Evolutionary conservation across 768 basidiomycete genomes (phyloP).

Genomic region (Suillus lakei): DNA sequence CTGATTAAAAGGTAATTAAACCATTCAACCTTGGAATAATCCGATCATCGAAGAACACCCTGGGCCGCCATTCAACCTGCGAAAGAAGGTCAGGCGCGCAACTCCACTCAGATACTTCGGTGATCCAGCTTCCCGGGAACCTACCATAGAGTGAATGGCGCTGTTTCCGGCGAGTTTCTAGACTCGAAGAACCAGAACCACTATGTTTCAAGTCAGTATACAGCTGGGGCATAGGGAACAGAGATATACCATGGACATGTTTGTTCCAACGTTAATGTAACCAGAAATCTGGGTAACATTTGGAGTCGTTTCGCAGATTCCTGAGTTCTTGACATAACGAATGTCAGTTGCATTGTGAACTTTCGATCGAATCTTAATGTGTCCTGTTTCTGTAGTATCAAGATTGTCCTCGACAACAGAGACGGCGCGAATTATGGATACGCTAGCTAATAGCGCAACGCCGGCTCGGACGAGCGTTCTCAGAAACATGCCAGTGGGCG

Average conservation of each 20-base stretch:
- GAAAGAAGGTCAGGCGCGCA: neutral
- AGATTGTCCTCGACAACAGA: neutral
- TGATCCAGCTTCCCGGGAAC: neutral
- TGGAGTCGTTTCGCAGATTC: constrained; percentile 69
- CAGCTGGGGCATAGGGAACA: neutral
- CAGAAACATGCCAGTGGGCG: constrained; percentile 19
- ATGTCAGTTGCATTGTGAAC: constrained; percentile 36
- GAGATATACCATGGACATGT: constrained; percentile 59
- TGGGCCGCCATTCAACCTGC: constrained; percentile 63
- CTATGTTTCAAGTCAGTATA: constrained; percentile 39
- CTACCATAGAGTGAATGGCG: constrained; percentile 71
- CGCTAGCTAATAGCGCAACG: constrained; percentile 9
- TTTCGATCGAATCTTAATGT: constrained; percentile 22
- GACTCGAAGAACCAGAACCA: constrained; percentile 83
- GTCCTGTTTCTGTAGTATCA: neutral
- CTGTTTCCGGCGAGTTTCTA: constrained; percentile 58
- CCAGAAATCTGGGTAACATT: constrained; percentile 67
- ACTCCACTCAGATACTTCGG: neutral
- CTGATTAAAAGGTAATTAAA: neutral
- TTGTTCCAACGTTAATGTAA: constrained; percentile 59
- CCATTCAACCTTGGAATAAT: constrained; percentile 59
- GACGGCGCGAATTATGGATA: constrained; percentile 5
- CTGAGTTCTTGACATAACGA: constrained; percentile 60
- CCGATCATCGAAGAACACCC: constrained; percentile 70
- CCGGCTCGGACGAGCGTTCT: neutral